Evolutionary conservation across 2,329 filamentous ascomycete genomes (phyloP).

Genomic region (Apiospora aurea): DNA sequence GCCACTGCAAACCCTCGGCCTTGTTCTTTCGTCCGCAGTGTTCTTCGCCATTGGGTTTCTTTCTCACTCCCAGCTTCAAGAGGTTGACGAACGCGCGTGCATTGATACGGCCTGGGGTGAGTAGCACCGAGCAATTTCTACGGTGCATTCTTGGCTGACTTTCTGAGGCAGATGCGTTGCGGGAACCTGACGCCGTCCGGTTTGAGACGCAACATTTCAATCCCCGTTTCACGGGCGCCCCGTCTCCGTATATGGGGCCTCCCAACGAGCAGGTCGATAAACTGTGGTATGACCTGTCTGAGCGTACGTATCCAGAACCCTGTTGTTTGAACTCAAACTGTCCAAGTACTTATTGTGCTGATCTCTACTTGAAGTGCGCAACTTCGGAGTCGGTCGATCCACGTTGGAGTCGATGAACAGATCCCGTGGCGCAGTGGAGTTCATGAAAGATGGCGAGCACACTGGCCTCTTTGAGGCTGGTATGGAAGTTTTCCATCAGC

Average conservation of each 20-base stretch:
- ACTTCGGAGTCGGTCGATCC: not conserved
- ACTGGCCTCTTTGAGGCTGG: not conserved
- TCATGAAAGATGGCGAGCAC: conserved; percentile 17
- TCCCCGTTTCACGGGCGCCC: conserved; percentile 1
- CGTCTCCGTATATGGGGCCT: not conserved
- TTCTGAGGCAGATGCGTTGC: not conserved
- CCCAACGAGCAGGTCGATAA: not conserved
- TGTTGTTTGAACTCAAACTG: not conserved
- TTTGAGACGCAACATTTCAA: not conserved
- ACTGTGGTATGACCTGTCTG: not conserved
- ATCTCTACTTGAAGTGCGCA: not conserved
- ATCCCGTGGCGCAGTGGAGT: not conserved
- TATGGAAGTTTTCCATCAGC: conserved; percentile 9
- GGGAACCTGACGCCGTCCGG: not conserved
- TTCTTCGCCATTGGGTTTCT: not conserved
- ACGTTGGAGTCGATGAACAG: not conserved
- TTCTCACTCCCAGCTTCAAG: conserved; percentile 2
- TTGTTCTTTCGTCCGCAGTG: not conserved
- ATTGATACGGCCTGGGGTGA: not conserved
- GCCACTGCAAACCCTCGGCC: conserved; percentile 2
- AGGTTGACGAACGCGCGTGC: not conserved
- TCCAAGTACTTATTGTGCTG: not conserved
- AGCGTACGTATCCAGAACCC: not conserved
- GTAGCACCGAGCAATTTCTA: not conserved
- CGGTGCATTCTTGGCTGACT: not conserved